Base-by-base conservation (phyloP, 371 early-diverging fungal genomes). In the Syncephalastrum sp. region DNA sequence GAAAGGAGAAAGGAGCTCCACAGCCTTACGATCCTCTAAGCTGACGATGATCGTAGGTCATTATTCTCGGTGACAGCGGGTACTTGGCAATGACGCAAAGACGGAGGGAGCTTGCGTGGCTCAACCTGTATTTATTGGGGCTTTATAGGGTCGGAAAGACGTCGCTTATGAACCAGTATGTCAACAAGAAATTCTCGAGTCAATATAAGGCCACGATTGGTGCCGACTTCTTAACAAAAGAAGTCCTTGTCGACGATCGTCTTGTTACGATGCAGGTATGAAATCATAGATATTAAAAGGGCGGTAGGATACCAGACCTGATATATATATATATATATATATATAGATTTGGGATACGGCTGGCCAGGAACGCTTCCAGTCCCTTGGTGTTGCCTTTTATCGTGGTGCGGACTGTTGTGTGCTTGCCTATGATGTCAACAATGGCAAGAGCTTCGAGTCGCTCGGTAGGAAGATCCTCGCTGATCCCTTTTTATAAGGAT, bases 151-250 rank as follows among this genome's bases (percentile, higher is more conserved):
- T 96, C 53, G 96, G 96, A 41, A 96, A 96, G 72, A 96, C 98
- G n/a, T 95, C 97, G n/a, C 81, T 98, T 63, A 97, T 98, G 95
- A 96, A 98, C 83, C 97, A 98, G 77, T 99, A 96, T 83, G 96
- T 99, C 44, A 95, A 95, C 78, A 92, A 91, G 50, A 94, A 93
- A 72, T 99, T 99, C 82, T 91, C 87, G 68, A 92, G 89, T 64
- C 97, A 97, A 77, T 99, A 99, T 84, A 98, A 99, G 75, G 98
- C 99, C 23, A 99, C 99, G 59, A 99, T 99, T 62, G 99, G 99
- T 33, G 99, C 99, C 29, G 98, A 99, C 70, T 99, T 99, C 68
- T 79, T 98, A 65, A 97, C 99, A 57, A 99, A 99, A 70, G 97
- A 96, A 72, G 91, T 98, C 16, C 74, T 87, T 57, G 88, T 93